Percentiles rank a stretch among this genome's conserved stretches.
phyloP scores from a whole-genome alignment of 352 stramenopile species.

The Phytophthora lateralis region DNA sequence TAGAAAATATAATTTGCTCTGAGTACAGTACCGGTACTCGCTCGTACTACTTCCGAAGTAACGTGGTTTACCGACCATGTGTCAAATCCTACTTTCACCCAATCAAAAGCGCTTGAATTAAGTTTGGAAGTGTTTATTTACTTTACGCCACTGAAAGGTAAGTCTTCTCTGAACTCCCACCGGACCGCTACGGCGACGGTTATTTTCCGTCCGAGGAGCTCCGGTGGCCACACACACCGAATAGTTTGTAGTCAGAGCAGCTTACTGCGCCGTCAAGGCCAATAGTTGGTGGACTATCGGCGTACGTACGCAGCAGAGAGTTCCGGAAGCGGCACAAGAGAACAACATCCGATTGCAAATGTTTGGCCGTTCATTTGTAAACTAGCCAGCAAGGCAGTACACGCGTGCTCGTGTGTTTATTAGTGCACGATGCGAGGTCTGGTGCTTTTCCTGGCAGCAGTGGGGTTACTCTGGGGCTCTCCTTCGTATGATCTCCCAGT shows the following conservation, averaged over 20 bases:
- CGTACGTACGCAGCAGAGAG: constrained; percentile 10
- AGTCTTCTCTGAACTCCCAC: background rate
- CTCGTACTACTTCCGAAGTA: too few species aligned
- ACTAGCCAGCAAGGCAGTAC: background rate
- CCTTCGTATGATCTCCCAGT: too few species aligned
- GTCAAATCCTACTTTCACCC: too few species aligned
- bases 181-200: too few species aligned
- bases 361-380: constrained; percentile 7
- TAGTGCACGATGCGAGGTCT: constrained; percentile 4
- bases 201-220: constrained; percentile 3
- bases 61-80: too few species aligned
- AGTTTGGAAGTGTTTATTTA: too few species aligned
- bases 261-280: background rate
- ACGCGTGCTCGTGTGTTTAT: too few species aligned
- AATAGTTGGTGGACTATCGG: constrained; percentile 12
- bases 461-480: background rate
- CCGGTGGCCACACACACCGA: background rate
- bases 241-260: constrained; percentile 15
- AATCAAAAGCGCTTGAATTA: too few species aligned
- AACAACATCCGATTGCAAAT: constrained; percentile 6
- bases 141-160: too few species aligned
- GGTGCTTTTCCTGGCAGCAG: background rate
- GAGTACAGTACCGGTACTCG: too few species aligned
- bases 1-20: background rate
- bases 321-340: constrained; percentile 4